Conservation (phyloP, 768 basidiomycete species). For the Porpolomopsis calyptriformis region DNA sequence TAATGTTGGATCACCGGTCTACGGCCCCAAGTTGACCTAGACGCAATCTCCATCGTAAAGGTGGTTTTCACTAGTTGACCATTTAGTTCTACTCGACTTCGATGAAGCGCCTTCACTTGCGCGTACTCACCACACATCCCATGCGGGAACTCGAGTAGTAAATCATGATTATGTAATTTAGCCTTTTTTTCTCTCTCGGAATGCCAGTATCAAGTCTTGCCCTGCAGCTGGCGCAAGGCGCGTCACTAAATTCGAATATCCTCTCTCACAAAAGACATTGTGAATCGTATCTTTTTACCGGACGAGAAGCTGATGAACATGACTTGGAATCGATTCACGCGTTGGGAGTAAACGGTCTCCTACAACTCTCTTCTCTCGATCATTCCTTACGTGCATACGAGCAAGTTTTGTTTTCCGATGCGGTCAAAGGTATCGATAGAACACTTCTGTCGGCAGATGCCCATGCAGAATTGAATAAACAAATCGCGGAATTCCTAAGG, state of each 20-base stretch:
- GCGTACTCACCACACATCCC: too few relatives aligned
- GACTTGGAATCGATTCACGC: constrained; percentile 83
- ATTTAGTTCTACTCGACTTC: not conserved
- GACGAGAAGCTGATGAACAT: constrained; percentile 70
- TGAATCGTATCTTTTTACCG: constrained; percentile 83
- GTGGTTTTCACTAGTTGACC: too few relatives aligned
- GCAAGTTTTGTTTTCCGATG: constrained; percentile 67
- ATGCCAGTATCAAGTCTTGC: constrained; percentile 55
- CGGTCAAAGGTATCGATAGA: constrained; percentile 64
- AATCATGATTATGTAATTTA: not conserved
- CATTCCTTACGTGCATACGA: constrained; percentile 52
- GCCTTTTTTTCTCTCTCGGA: not conserved
- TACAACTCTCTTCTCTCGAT: constrained; percentile 57
- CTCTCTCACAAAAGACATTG: constrained; percentile 53
- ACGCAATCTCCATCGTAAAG: not conserved
- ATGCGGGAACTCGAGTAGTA: not conserved
- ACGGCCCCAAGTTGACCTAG: not conserved
- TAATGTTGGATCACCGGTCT: not conserved
- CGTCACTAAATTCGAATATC: constrained; percentile 69
- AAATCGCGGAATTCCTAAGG: constrained; percentile 52
- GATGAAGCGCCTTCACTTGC: too few relatives aligned
- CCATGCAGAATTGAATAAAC: constrained; percentile 49
- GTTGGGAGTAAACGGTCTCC: constrained; percentile 67
- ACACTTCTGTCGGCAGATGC: constrained; percentile 60
- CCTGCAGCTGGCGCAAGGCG: constrained; percentile 64